A percentile compares a stretch with the other conserved stretches of the same genome.
Conservation (phyloP, 2,329 filamentous ascomycete species). For the Mollisiaceae sp. region DNA sequence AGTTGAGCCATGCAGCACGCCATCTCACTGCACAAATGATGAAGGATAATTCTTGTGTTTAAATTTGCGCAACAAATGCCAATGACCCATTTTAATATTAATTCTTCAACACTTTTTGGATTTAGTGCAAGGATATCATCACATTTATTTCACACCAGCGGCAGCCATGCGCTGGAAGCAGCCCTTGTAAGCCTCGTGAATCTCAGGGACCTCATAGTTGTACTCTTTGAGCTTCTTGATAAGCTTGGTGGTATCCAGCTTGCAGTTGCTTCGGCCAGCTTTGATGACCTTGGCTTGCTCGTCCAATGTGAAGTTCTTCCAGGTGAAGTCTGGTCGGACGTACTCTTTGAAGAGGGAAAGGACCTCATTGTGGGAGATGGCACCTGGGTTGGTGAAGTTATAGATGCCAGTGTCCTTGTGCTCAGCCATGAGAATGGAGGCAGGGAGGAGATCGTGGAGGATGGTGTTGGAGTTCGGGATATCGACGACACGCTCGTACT, state of each 20-base stretch:
- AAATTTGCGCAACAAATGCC: slow-evolving; percentile 15
- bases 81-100: slow-evolving; percentile 19
- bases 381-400: slow-evolving; percentile 74
- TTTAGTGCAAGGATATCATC: slow-evolving; percentile 23
- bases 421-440: slow-evolving; percentile 63
- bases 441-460: slow-evolving; percentile 66
- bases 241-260: slow-evolving; percentile 67
- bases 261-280: slow-evolving; percentile 69
- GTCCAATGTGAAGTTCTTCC: slow-evolving; percentile 70
- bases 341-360: slow-evolving; percentile 66
- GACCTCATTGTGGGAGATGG: slow-evolving; percentile 74
- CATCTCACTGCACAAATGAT: neutral
- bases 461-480: slow-evolving; percentile 73
- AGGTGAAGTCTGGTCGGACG: slow-evolving; percentile 63
- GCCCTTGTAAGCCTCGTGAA: slow-evolving; percentile 63
- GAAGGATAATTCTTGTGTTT: slow-evolving; percentile 7
- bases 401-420: slow-evolving; percentile 67
- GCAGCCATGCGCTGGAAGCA: slow-evolving; percentile 70
- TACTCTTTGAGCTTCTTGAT: slow-evolving; percentile 64
- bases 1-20: neutral
- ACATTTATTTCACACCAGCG: slow-evolving; percentile 54
- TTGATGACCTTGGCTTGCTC: slow-evolving; percentile 72
- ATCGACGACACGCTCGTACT: slow-evolving; percentile 69
- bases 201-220: slow-evolving; percentile 61
- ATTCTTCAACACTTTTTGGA: slow-evolving; percentile 13